A percentile compares a stretch with the other conserved stretches of the same genome.
Conservation (phyloP, 169 alveolate species). For the Plasmodium inui region DNA sequence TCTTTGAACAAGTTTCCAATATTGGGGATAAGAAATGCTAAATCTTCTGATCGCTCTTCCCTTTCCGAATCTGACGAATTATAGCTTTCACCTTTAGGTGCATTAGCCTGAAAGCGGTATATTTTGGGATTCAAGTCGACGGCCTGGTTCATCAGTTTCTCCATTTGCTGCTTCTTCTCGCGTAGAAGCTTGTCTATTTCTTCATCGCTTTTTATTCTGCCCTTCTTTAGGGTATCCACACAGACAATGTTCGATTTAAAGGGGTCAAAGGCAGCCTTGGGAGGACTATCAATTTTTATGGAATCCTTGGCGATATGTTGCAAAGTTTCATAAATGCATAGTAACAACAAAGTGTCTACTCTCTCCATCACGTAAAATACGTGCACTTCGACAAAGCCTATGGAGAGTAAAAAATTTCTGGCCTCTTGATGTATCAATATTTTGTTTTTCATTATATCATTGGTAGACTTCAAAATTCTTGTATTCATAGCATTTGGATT, state of each 20-base stretch:
- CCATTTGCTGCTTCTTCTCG: constrained; percentile 48
- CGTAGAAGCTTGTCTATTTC: constrained; percentile 22
- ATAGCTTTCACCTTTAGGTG: not conserved
- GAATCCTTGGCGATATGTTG: constrained; percentile 24
- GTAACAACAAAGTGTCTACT: constrained; percentile 44
- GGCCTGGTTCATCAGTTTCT: constrained; percentile 46
- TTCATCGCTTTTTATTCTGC: constrained; percentile 26
- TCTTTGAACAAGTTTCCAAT: constrained; percentile 45
- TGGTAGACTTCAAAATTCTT: constrained; percentile 63
- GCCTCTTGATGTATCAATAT: constrained; percentile 42
- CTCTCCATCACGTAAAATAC: constrained; percentile 54
- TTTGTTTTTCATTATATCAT: constrained; percentile 64
- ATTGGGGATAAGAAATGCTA: constrained; percentile 46
- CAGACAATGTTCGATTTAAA: constrained; percentile 47
- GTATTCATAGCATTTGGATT: constrained; percentile 63
- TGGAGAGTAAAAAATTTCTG: constrained; percentile 19
- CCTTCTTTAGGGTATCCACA: constrained; percentile 46
- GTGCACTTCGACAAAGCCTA: constrained; percentile 35
- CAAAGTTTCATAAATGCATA: constrained; percentile 46
- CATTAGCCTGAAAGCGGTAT: not conserved
- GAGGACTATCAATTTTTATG: constrained; percentile 23
- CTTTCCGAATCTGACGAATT: constrained; percentile 10
- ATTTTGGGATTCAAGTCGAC: constrained; percentile 59
- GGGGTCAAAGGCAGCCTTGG: constrained; percentile 28
- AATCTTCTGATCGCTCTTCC: constrained; percentile 32